Percentiles rank a stretch among this genome's conserved stretches.
Conservation (phyloP, 352 stramenopile species). For the Pythium monospermum region DNA sequence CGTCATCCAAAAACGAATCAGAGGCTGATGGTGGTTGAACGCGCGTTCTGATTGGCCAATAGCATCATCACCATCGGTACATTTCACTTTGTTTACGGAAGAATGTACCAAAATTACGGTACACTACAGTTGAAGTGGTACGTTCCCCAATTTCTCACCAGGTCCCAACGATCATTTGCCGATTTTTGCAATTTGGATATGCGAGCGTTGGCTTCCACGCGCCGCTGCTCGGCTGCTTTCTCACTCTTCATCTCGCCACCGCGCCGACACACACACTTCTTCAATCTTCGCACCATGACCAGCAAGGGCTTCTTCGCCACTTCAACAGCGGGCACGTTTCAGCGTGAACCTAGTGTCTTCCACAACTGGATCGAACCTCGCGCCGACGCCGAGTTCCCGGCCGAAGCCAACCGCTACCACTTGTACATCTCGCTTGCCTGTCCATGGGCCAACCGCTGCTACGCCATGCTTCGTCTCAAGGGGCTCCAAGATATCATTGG, state of each 20-base stretch:
- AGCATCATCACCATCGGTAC: no score
- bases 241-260: constrained; percentile 3
- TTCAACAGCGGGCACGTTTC: constrained; percentile 63
- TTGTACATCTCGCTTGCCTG: constrained; percentile 96
- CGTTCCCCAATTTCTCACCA: not conserved
- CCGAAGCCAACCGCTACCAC: constrained; percentile 83
- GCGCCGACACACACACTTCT: not conserved
- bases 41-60: constrained; percentile 11
- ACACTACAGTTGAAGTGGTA: constrained; percentile 1
- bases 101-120: not conserved
- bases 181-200: not conserved
- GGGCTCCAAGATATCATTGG: constrained; percentile 93
- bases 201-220: not conserved
- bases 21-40: constrained; percentile 8
- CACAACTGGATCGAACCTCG: constrained; percentile 71
- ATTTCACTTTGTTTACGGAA: not conserved
- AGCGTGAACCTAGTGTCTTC: constrained; percentile 72
- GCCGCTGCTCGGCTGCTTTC: not conserved
- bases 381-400: constrained; percentile 57
- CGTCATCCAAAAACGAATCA: no score
- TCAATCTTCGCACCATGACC: constrained; percentile 37
- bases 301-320: constrained; percentile 58
- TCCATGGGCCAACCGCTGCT: constrained; percentile 79
- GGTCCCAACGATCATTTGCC: constrained; percentile 12
- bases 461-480: constrained; percentile 91